phyloP scores from a whole-genome alignment of 768 basidiomycete genomes.

The Roridomyces roridus region DNA sequence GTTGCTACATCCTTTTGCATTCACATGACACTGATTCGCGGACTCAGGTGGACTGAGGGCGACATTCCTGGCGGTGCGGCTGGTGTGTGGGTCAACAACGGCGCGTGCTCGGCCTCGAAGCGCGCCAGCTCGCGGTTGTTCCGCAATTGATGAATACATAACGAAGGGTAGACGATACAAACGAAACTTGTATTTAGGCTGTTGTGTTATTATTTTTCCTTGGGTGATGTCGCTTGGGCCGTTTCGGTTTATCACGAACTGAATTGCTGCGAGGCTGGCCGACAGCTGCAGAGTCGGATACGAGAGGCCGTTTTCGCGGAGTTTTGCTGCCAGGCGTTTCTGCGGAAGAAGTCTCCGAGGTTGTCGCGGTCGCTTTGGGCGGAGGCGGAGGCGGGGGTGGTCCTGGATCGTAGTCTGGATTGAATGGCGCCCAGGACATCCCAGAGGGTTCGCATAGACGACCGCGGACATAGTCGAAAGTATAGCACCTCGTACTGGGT shows the following conservation, averaged over 20 bases:
- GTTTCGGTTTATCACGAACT: neutral
- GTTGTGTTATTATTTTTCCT: neutral
- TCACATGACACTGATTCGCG: too few relatives aligned
- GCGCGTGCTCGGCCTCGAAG: constrained; percentile 46
- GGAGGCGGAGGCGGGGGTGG: constrained; percentile 60
- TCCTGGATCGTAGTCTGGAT: constrained; percentile 77
- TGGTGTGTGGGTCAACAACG: constrained; percentile 64
- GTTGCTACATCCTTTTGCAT: neutral
- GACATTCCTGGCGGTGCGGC: constrained; percentile 58
- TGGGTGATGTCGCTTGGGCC: constrained; percentile 7
- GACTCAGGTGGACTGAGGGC: constrained; percentile 56
- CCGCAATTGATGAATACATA: constrained; percentile 23
- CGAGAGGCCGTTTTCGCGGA: constrained; percentile 1
- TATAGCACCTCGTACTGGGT: constrained; percentile 53
- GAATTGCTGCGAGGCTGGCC: neutral
- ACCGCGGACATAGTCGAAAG: constrained; percentile 61
- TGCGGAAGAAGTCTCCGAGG: neutral
- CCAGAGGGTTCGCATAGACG: constrained; percentile 50
- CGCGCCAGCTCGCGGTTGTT: constrained; percentile 37
- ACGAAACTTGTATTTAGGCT: neutral
- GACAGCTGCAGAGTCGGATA: neutral
- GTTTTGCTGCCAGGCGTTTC: neutral
- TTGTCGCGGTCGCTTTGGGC: constrained; percentile 27
- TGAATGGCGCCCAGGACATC: constrained; percentile 58
- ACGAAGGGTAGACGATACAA: constrained; percentile 2